Evolutionary conservation across 371 early-diverging fungal genomes (phyloP).

Genomic region (Nematocida sp.): DNA sequence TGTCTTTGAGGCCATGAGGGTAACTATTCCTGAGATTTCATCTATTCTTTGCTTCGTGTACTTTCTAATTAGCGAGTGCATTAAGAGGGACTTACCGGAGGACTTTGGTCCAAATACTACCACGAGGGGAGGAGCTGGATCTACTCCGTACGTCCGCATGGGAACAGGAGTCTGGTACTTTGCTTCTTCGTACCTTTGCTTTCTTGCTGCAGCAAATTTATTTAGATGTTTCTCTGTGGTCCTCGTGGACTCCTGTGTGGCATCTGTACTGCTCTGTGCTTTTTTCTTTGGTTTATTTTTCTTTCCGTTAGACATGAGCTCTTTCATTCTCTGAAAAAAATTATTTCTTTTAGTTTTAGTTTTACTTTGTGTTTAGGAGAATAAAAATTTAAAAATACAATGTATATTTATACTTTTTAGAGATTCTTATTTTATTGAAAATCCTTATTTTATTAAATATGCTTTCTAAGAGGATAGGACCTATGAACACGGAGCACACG

Average conservation of each 20-base stretch:
- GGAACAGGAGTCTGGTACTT: conserved; percentile 48
- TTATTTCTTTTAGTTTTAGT: too few relatives aligned
- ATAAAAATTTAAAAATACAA: too few relatives aligned
- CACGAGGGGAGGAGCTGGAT: conserved; percentile 60
- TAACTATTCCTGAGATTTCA: conserved; percentile 56
- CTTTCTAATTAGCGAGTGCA: conserved; percentile 54
- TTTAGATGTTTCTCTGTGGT: conserved; percentile 16
- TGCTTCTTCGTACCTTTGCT: conserved; percentile 39
- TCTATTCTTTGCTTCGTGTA: conserved; percentile 55
- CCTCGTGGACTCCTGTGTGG: conserved; percentile 8
- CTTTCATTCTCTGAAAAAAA: too few relatives aligned
- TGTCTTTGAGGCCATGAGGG: conserved; percentile 46
- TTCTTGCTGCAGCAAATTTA: conserved; percentile 15
- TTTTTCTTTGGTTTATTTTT: not conserved
- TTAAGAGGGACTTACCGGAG: conserved; percentile 60
- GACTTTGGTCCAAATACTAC: conserved; percentile 57
- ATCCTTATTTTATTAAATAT: too few relatives aligned
- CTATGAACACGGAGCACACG: conserved; percentile 13
- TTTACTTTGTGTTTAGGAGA: too few relatives aligned
- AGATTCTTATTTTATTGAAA: too few relatives aligned
- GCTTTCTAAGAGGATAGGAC: too few relatives aligned
- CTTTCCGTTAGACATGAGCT: too few relatives aligned
- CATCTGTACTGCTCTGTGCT: conserved; percentile 7
- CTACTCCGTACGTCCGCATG: conserved; percentile 38
- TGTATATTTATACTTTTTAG: too few relatives aligned